These are phyloP conservation scores for Leptomonas pyrrhocoris DNA, from an alignment of 208 protist genomes.

Conservation along the genomic window DNA sequence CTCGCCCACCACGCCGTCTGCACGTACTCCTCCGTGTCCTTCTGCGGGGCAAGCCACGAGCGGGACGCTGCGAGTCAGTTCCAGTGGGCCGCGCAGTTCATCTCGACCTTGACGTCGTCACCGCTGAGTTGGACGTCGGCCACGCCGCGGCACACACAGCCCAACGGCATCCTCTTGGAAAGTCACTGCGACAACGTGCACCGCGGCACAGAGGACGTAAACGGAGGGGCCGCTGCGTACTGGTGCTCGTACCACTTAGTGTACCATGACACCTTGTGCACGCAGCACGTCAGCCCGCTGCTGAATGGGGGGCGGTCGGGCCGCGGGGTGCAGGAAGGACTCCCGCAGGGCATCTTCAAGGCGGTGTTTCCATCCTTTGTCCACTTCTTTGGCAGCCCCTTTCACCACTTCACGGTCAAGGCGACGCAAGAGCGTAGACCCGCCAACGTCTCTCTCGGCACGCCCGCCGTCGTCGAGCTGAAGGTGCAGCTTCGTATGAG, in stretches of 20 bases:
- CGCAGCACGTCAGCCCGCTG: slow-evolving; percentile 72
- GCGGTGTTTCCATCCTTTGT: slow-evolving; percentile 52
- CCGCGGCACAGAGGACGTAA: slow-evolving; percentile 6
- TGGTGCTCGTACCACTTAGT: slow-evolving; percentile 86
- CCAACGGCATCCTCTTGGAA: slow-evolving; percentile 46
- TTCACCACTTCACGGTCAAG: slow-evolving; percentile 73
- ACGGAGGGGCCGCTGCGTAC: neutral
- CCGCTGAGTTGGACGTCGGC: slow-evolving; percentile 71
- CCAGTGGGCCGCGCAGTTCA: slow-evolving; percentile 82
- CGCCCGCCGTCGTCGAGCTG: slow-evolving; percentile 34
- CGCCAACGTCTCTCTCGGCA: neutral
- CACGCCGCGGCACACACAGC: slow-evolving; percentile 70
- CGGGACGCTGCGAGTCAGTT: slow-evolving; percentile 36
- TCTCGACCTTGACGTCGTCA: slow-evolving; percentile 81
- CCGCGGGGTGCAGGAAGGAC: slow-evolving; percentile 49
- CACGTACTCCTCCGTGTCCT: slow-evolving; percentile 68
- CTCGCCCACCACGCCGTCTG: slow-evolving; percentile 79
- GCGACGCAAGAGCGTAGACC: slow-evolving; percentile 22
- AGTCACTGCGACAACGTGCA: neutral
- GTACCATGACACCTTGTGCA: slow-evolving; percentile 80
- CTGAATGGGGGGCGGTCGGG: slow-evolving; percentile 65
- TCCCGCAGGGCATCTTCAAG: slow-evolving; percentile 69
- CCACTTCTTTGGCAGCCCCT: slow-evolving; percentile 60
- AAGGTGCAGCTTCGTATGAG: slow-evolving; percentile 59
- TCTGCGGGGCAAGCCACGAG: slow-evolving; percentile 49